A percentile compares a stretch with the other conserved stretches of the same genome.
These are phyloP conservation scores for Cystobasidiopsis lactophilus DNA, from an alignment of 768 basidiomycete species.

Conservation along the genomic window DNA sequence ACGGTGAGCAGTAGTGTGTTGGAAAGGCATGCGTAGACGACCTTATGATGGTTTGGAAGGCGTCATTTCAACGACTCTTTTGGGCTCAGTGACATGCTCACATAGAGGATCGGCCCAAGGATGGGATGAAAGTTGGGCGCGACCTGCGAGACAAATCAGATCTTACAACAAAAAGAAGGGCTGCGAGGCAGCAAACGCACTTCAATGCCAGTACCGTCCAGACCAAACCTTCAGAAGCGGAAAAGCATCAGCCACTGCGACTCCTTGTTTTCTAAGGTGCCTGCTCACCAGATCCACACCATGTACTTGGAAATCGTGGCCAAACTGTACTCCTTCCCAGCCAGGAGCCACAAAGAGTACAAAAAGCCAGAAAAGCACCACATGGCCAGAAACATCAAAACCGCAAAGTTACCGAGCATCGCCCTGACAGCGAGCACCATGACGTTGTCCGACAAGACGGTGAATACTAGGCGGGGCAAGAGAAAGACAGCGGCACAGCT, in stretches of 20 bases:
- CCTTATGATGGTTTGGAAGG: not conserved
- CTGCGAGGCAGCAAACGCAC: not conserved
- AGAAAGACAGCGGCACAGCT: not conserved
- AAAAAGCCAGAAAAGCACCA: conserved; percentile 2
- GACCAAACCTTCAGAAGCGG: no score
- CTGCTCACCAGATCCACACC: not conserved
- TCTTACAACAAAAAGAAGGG: not conserved
- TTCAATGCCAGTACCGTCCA: conserved; percentile 12
- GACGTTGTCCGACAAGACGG: not conserved
- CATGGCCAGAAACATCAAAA: conserved; percentile 1
- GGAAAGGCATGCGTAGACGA: conserved; percentile 5
- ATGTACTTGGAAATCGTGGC: not conserved
- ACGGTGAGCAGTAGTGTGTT: conserved; percentile 55
- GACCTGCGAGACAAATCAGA: not conserved
- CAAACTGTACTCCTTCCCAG: not conserved
- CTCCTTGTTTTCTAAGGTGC: not conserved
- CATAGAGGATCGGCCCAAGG: conserved; percentile 16
- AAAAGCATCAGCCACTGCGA: not conserved
- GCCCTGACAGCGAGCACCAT: not conserved
- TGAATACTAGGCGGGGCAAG: not conserved
- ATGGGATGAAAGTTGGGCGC: conserved; percentile 15
- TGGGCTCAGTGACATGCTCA: not conserved
- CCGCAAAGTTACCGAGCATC: not conserved
- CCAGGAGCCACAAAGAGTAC: not conserved
- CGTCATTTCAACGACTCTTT: no score